phyloP scores from a whole-genome alignment of 2,329 filamentous ascomycete species.

The Fusarium goolgardi region DNA sequence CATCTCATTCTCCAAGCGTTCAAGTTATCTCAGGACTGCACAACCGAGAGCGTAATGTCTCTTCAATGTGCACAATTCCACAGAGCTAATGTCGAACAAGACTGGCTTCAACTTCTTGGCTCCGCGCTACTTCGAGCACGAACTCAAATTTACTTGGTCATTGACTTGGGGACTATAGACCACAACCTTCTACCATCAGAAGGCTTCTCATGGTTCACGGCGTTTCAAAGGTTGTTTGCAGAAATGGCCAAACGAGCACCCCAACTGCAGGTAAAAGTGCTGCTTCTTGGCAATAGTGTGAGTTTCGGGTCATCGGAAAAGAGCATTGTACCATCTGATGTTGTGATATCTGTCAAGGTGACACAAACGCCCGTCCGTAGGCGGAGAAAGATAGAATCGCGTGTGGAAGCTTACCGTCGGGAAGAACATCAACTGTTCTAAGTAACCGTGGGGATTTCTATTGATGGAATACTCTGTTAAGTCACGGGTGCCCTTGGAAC shows the following conservation, averaged over 20 bases:
- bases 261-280: not conserved
- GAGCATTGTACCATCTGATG: not conserved
- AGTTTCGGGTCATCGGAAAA: not conserved
- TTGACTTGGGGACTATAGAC: not conserved
- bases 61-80: constrained; percentile 2
- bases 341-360: not conserved
- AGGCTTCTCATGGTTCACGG: constrained; percentile 1
- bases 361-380: not conserved
- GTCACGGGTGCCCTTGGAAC: too few relatives aligned
- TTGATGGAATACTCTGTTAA: not conserved
- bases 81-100: not conserved
- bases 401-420: not conserved
- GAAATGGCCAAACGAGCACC: not conserved
- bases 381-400: not conserved
- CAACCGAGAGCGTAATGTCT: not conserved
- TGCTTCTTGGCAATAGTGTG: not conserved
- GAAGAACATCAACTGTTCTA: not conserved
- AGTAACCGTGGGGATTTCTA: rapidly evolving
- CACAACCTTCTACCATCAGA: not conserved
- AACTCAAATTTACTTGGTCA: not conserved
- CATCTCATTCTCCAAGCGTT: not conserved
- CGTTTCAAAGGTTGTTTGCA: not conserved
- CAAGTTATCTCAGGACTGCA: not conserved
- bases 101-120: not conserved
- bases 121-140: not conserved